phyloP scores from a whole-genome alignment of 352 stramenopile genomes.

The Phytophthora brassicae region DNA sequence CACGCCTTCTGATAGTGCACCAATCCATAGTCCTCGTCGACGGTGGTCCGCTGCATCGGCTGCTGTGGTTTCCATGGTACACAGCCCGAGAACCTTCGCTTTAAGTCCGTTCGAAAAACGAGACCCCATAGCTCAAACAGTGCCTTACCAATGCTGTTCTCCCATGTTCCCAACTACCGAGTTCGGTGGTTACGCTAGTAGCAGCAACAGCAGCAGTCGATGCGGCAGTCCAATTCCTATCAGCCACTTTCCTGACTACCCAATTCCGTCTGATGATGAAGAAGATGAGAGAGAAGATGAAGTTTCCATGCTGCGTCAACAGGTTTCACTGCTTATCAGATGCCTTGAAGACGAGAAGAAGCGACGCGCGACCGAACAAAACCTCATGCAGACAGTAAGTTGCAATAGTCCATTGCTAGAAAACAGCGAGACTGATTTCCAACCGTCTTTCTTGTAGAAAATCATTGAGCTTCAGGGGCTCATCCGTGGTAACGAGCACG shows the following conservation, averaged over 20 bases:
- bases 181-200: slow-evolving; percentile 31
- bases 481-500: slow-evolving; percentile 53
- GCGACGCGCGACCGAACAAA: slow-evolving; percentile 56
- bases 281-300: slow-evolving; percentile 36
- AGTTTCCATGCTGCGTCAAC: slow-evolving; percentile 49
- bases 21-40: slow-evolving; percentile 31
- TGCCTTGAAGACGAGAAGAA: slow-evolving; percentile 73
- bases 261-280: slow-evolving; percentile 34
- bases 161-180: slow-evolving; percentile 19
- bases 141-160: slow-evolving; percentile 27
- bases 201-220: slow-evolving; percentile 30
- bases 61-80: slow-evolving; percentile 31
- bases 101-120: slow-evolving; percentile 15
- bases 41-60: slow-evolving; percentile 38
- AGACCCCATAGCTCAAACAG: slow-evolving; percentile 25
- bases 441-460: slow-evolving; percentile 38
- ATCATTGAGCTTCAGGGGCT: slow-evolving; percentile 72
- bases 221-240: slow-evolving; percentile 32
- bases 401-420: neutral
- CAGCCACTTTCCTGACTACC: slow-evolving; percentile 19
- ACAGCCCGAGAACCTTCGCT: slow-evolving; percentile 36
- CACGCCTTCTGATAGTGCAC: slow-evolving; percentile 15
- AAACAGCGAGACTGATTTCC: neutral
- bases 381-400: slow-evolving; percentile 65
- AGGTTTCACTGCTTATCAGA: slow-evolving; percentile 57